Base-by-base conservation (phyloP, 208 protist genomes). In the Leishmania turanica region DNA sequence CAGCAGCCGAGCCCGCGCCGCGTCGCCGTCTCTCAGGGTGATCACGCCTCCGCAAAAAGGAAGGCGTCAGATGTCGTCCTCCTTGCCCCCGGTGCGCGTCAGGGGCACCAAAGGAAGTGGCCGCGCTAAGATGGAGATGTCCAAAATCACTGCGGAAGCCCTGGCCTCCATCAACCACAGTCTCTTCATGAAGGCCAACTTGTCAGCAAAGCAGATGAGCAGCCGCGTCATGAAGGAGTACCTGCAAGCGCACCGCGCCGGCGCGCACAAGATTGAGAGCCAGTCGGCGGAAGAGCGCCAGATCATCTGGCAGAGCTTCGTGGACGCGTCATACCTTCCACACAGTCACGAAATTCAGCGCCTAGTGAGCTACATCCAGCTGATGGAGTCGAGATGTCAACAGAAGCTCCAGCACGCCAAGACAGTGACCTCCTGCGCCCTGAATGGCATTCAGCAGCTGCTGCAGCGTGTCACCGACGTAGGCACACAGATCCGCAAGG, bases 271-370 rank as follows among this genome's bases (percentile, higher is more conserved):
- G 2, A 77, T 92, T 64, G 79, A 79, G 4, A 47, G 51, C 27
- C 80, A 87, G 58, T 86, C 78, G 60, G 49, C 75, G n/a, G 58
- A 13, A 24, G 89, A 84, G 79, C 65, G 78, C 58, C 54, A 83
- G 11, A 47, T 31, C 47, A 66, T 92, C 21, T 82, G 89, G 62
- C n/a, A 78, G 49, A n/a, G 54, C 27, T 91, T 90, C 69, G 64
- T 83, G 9, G 75, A 87, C 70, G 42, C 69, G 11, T 87, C 85
- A 27, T 88, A 88, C 80, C 80, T 81, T 9, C 86, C 83, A 42
- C 91, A 92, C 7, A 70, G 83, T 78, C 81, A 79, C 5, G 76
- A 89, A 49, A 83, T 95, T 8, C 49, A 84, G 60, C 75, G 86
- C 15, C 74, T 92, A 34, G 51, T 89, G 60, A 31, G 80, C 15